A percentile compares a stretch with the other conserved stretches of the same genome.
phyloP scores from a whole-genome alignment of 164 flowering plant species.

The Cinnamomum micranthum region DNA sequence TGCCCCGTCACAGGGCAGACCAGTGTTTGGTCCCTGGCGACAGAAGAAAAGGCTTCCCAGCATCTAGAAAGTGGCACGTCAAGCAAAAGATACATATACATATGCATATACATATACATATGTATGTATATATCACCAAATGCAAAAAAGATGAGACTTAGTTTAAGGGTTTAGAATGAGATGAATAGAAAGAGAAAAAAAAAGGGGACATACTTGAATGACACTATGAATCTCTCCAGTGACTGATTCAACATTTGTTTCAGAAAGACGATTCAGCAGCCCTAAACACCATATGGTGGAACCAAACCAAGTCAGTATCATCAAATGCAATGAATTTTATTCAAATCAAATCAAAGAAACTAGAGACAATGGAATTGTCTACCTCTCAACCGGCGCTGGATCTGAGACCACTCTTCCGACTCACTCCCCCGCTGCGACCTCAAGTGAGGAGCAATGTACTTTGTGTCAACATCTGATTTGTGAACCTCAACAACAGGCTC shows the following conservation, averaged over 20 bases:
- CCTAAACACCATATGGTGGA: slow-evolving; percentile 36
- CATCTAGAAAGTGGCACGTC: neutral
- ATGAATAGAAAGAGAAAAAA: neutral
- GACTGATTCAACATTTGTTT: slow-evolving; percentile 77
- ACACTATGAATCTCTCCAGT: slow-evolving; percentile 62
- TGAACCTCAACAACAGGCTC: slow-evolving; percentile 18
- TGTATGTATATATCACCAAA: too few species aligned
- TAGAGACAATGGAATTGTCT: slow-evolving; percentile 5
- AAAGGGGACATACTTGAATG: slow-evolving; percentile 37
- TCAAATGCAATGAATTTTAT: neutral
- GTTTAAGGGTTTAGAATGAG: too few species aligned
- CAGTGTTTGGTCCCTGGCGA: too few species aligned
- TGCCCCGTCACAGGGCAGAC: too few species aligned
- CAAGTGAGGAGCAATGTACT: slow-evolving; percentile 77
- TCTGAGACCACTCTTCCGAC: slow-evolving; percentile 54
- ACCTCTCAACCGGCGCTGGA: slow-evolving; percentile 75
- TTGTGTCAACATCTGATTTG: slow-evolving; percentile 18
- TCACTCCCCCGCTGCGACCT: slow-evolving; percentile 49
- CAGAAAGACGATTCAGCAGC: slow-evolving; percentile 80
- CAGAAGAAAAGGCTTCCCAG: too few species aligned
- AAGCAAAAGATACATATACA: neutral
- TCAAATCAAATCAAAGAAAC: neutral
- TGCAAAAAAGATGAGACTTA: too few species aligned
- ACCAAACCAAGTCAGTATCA: neutral
- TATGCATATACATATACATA: too few species aligned